phyloP scores from a whole-genome alignment of 2,329 filamentous ascomycete species.

The Ophiostoma populinum region DNA sequence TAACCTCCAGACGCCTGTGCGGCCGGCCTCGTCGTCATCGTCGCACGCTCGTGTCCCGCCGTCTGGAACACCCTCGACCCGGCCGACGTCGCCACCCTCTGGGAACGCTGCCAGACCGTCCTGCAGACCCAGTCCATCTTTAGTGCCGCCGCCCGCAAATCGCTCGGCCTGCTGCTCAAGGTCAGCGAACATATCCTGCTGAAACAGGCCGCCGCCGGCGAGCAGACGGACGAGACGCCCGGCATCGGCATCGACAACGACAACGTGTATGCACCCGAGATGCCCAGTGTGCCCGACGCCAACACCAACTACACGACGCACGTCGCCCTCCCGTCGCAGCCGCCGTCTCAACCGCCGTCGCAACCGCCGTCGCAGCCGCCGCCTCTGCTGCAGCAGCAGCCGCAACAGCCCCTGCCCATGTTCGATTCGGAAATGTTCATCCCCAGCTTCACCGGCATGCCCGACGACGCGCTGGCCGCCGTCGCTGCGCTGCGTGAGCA shows the following conservation, averaged over 20 bases:
- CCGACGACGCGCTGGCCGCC: too few species aligned
- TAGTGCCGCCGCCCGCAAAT: conserved; percentile 7
- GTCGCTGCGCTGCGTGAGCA: neutral
- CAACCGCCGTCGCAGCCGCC: too few species aligned
- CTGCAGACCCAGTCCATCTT: conserved; percentile 6
- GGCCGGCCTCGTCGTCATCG: conserved; percentile 8
- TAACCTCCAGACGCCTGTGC: conserved; percentile 4
- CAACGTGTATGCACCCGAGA: too few species aligned
- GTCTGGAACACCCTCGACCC: conserved; percentile 6
- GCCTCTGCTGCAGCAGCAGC: too few species aligned
- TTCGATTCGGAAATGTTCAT: too few species aligned
- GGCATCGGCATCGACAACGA: neutral
- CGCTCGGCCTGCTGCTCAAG: conserved; percentile 6
- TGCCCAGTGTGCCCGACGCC: too few species aligned
- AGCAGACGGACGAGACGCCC: neutral
- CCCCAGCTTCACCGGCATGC: too few species aligned
- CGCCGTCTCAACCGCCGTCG: too few species aligned
- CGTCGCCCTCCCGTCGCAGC: too few species aligned
- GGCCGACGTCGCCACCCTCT: conserved; percentile 3
- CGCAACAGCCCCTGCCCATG: too few species aligned
- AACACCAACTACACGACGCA: too few species aligned
- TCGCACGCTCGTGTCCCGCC: conserved; percentile 6
- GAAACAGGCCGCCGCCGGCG: conserved; percentile 4
- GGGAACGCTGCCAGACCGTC: conserved; percentile 7
- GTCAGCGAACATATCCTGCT: conserved; percentile 6